Conservation (phyloP, 345 rosid species). For the Alliaria petiolata region DNA sequence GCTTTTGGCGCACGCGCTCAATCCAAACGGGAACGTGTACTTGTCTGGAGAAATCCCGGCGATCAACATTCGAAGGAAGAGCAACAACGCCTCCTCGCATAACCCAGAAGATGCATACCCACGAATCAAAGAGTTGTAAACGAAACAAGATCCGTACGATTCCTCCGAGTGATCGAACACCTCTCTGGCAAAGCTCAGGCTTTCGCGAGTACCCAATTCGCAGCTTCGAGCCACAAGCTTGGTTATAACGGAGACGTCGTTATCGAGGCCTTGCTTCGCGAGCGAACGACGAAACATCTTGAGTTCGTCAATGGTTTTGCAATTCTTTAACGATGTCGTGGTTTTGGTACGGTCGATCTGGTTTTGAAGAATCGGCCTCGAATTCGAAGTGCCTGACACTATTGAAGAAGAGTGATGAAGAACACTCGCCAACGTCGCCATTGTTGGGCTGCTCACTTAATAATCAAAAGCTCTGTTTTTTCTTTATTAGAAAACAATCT, state of each 20-base stretch:
- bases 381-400: constrained; percentile 18
- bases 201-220: constrained; percentile 47
- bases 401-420: constrained; percentile 22
- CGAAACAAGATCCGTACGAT: constrained; percentile 37
- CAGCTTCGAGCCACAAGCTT: constrained; percentile 42
- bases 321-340: constrained; percentile 26
- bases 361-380: constrained; percentile 2
- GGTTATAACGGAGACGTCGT: constrained; percentile 22
- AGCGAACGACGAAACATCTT: constrained; percentile 37
- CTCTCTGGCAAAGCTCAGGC: constrained; percentile 48
- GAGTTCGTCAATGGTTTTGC: constrained; percentile 43
- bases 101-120: constrained; percentile 46
- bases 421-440: constrained; percentile 24
- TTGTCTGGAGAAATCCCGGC: constrained; percentile 48
- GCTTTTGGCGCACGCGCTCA: constrained; percentile 55
- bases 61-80: constrained; percentile 39
- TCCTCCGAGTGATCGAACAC: constrained; percentile 36
- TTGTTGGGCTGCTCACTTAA: not conserved
- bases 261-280: constrained; percentile 33
- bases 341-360: constrained; percentile 5
- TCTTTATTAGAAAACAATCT: too few relatives aligned
- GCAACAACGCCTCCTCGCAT: constrained; percentile 39
- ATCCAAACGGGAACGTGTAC: constrained; percentile 55
- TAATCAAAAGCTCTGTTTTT: too few relatives aligned
- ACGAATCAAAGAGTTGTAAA: constrained; percentile 57